Evolutionary conservation across 2,329 filamentous ascomycete species (phyloP), one percentile per base, ranked within the genome.

Genomic region (Gnomoniopsis sp.): DNA sequence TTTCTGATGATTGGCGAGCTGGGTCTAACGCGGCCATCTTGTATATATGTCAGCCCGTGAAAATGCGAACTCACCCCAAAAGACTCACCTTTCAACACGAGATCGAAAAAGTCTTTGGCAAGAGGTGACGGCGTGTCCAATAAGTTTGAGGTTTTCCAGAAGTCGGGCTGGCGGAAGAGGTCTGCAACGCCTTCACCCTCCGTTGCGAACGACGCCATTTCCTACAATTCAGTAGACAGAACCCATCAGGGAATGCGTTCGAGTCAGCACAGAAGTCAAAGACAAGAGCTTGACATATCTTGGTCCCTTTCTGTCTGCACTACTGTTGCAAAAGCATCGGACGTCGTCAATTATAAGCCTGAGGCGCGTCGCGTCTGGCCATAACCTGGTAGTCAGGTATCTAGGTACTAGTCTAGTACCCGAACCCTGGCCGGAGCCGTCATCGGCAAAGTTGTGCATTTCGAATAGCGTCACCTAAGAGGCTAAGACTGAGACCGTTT

Each of bases 121-220:
- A 62, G 34, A 46, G 57, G 60, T 17, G 62, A 19, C 2, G 62
- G 49, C 22, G 71, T 62, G 8, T 77, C 71, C 41, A 82, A 71
- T 70, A 80, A 79, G 64, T 73, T 77, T 2, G 86, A 84, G 26
- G 78, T 73, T 57, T 75, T 76, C 79, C 81, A 85, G 61, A 89
- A 80, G 67, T 87, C 78, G 43, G 84, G 84, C 49, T 86, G 84
- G 43, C 81, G 79, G 67, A 90, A 90, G 34, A 87, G 79, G 67
- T 87, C 73, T 50, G 81, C 76, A 55, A 72, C 68, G 44, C 79
- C 74, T 60, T 77, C 71, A 55, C 78, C 71, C 57, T 71, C 69
- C 74, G 77, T 79, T 21, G 62, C 54, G n/a, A 59, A 58, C 54
- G 56, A 57, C 38, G 63, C 43, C 53, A 58, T 58, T 26, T 19